These are phyloP conservation scores for Platanthera zijinensis DNA, from an alignment of 106 monocot species.

Conservation along the genomic window DNA sequence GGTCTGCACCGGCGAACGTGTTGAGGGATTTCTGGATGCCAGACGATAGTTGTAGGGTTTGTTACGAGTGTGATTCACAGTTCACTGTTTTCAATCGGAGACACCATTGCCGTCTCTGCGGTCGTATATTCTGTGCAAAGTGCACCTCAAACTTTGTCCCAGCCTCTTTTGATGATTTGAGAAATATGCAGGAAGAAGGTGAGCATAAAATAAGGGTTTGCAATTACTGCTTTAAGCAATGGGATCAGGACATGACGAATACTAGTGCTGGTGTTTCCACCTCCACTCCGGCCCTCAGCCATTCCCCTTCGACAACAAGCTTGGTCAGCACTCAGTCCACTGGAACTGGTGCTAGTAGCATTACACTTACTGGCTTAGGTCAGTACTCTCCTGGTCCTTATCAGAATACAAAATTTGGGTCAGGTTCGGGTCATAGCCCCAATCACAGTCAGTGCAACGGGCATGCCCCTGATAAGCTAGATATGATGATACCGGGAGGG, in stretches of 20 bases:
- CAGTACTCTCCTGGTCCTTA: slow-evolving; percentile 26
- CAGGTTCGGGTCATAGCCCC: slow-evolving; percentile 19
- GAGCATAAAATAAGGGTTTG: slow-evolving; percentile 60
- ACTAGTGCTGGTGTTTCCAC: slow-evolving; percentile 15
- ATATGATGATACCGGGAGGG: slow-evolving; percentile 9
- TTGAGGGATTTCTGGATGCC: slow-evolving; percentile 95
- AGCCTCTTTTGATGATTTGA: slow-evolving; percentile 11
- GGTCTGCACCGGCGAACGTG: slow-evolving; percentile 36
- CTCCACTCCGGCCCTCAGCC: slow-evolving; percentile 38
- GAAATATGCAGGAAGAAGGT: slow-evolving; percentile 22
- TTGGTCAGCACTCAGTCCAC: slow-evolving; percentile 53
- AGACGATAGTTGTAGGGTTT: slow-evolving; percentile 85
- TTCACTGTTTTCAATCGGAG: slow-evolving; percentile 79
- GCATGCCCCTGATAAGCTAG: slow-evolving; percentile 26
- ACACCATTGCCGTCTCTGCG: slow-evolving; percentile 84
- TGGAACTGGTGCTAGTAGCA: slow-evolving; percentile 36
- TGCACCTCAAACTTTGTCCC: slow-evolving; percentile 68
- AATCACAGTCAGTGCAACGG: slow-evolving; percentile 19
- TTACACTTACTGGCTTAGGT: slow-evolving; percentile 18
- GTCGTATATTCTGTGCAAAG: slow-evolving; percentile 80
- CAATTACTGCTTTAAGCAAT: slow-evolving; percentile 81
- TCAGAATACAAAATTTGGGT: slow-evolving; percentile 15
- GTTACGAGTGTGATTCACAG: slow-evolving; percentile 84
- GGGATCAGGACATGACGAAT: slow-evolving; percentile 29
- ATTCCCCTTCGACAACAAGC: slow-evolving; percentile 44